A percentile compares a stretch with the other conserved stretches of the same genome.
Conservation (phyloP, 495 filamentous ascomycete genomes). For the Mycothermus thermophilus region DNA sequence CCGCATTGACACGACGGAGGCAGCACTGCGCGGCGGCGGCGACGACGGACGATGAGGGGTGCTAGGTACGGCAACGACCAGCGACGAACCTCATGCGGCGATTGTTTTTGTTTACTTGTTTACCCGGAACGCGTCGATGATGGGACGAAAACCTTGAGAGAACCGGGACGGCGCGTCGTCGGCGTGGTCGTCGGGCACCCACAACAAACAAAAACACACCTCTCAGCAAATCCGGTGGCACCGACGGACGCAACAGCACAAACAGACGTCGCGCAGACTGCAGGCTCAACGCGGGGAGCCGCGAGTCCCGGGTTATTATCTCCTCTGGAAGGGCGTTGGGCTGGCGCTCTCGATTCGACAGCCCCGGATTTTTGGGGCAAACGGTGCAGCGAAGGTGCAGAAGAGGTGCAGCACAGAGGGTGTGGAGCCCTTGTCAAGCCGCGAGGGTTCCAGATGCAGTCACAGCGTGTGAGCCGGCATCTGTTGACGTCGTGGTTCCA, state of each 20-base stretch:
- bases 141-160: too few relatives aligned
- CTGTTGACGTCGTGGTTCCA: constrained; percentile 19
- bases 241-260: not conserved
- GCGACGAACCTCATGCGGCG: constrained; percentile 2
- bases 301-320: constrained; percentile 19
- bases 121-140: too few relatives aligned
- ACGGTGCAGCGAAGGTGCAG: too few relatives aligned
- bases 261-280: not conserved
- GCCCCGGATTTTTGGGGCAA: constrained; percentile 11
- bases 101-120: constrained; percentile 19
- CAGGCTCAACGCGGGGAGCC: constrained; percentile 7
- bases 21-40: constrained; percentile 3
- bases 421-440: constrained; percentile 8
- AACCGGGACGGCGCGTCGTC: too few relatives aligned
- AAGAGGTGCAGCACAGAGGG: too few relatives aligned
- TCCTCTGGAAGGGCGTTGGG: constrained; percentile 12
- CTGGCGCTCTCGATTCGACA: constrained; percentile 18
- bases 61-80: constrained; percentile 8
- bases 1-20: constrained; percentile 10
- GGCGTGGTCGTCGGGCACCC: too few relatives aligned
- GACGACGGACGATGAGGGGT: too few relatives aligned
- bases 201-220: too few relatives aligned
- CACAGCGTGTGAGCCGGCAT: constrained; percentile 5
- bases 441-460: constrained; percentile 4
- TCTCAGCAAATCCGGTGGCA: too few relatives aligned